Base-by-base conservation (phyloP, 1,284 basidiomycete genomes). In the Leucoagaricus sp. region DNA sequence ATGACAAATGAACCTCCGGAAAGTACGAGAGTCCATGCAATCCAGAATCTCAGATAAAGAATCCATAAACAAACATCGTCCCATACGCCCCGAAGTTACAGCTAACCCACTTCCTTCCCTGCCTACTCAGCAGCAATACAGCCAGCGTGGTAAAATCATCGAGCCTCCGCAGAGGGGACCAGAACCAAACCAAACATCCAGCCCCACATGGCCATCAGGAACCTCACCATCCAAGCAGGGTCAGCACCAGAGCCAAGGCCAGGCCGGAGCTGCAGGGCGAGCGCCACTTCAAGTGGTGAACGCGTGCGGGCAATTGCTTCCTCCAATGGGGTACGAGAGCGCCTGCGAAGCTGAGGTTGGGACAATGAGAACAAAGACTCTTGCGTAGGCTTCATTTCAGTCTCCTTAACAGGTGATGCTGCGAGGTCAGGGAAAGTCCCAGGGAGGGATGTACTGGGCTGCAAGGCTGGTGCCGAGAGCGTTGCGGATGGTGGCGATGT, bases 121-220 rank as follows among this genome's bases (percentile, higher is more conserved):
- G 7, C 28, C 9, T n/a, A n/a, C 6, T 12, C 10, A 5, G 1
- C 28, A 34, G 29, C 26, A 26, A 34, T 36, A n/a, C 15, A n/a
- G n/a, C n/a, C n/a, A n/a, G n/a, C n/a, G n/a, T n/a, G n/a, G n/a
- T n/a, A n/a, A 38, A 38, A 38, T 12, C 17, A n/a, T 50, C 54
- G 45, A 25, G 31, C 3, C 13, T 45, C 53, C 38, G 67, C 66
- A 19, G 65, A 65, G 25, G 69, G 65, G 49, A 77, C 54, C 63
- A 23, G 86, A 75, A 28, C 82, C 78, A 63, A n/a, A 2, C 54
- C 54, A 45, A 56, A 56, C 54, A 91, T 78, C 89, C 89, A 91
- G 12, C 88, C 89, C 68, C 88, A 90, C 68, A 89, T 79, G 23
- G 85, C 77, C 85, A 91, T 88, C 69, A 91, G 68, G 68, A 89